phyloP scores from a whole-genome alignment of 2,329 filamentous ascomycete species.

The Phialocephala sp. region DNA sequence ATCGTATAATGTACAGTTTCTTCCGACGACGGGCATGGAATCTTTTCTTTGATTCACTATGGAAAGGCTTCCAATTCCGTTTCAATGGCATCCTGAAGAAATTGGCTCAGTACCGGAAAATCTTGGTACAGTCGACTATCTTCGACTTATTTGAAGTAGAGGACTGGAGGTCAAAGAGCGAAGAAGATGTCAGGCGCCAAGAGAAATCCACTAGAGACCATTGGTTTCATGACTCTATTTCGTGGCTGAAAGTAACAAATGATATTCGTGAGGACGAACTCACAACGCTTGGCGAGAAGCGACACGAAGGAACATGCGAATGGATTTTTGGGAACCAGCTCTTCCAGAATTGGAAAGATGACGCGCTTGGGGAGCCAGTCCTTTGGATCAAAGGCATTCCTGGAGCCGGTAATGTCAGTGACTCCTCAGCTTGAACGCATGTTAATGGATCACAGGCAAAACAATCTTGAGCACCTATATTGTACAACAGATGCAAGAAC shows the following conservation, averaged over 20 bases:
- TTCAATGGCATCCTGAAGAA: slow-evolving; percentile 23
- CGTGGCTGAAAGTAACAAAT: slow-evolving; percentile 19
- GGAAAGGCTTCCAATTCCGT: slow-evolving; percentile 25
- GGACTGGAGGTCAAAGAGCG: slow-evolving; percentile 9
- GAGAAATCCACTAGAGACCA: slow-evolving; percentile 13
- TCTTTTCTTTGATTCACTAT: slow-evolving; percentile 25
- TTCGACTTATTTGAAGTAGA: slow-evolving; percentile 23
- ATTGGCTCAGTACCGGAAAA: slow-evolving; percentile 18
- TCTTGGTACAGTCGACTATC: slow-evolving; percentile 19
- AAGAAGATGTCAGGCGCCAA: slow-evolving; percentile 13
- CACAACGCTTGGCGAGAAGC: not conserved
- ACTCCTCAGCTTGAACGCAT: not conserved
- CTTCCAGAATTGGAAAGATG: slow-evolving; percentile 20
- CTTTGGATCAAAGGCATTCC: slow-evolving; percentile 30
- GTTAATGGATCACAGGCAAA: slow-evolving; percentile 19
- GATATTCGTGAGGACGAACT: slow-evolving; percentile 14
- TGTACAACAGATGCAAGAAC: slow-evolving; percentile 15
- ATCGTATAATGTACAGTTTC: slow-evolving; percentile 53
- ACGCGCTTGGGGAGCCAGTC: slow-evolving; percentile 16
- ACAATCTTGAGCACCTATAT: slow-evolving; percentile 22
- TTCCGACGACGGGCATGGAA: slow-evolving; percentile 40
- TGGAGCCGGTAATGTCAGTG: slow-evolving; percentile 21
- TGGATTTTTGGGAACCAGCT: slow-evolving; percentile 18
- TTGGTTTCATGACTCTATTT: slow-evolving; percentile 22
- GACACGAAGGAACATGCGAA: slow-evolving; percentile 23